Conservation (phyloP, 805 yeast species). For the Sugiyamaella smithiae region DNA sequence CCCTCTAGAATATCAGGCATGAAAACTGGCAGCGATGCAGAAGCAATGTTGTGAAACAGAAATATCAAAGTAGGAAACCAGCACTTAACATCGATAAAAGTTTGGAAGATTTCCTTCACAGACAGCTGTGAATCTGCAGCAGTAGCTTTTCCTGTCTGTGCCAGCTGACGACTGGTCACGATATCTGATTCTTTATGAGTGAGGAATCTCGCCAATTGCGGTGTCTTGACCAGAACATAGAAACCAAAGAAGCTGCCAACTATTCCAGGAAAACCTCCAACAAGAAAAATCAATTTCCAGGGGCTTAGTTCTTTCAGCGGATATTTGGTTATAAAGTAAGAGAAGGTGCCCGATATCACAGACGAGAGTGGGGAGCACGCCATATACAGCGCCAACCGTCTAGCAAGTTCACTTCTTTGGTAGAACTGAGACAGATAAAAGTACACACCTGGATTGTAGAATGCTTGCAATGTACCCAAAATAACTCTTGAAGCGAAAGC, state of each 20-base stretch:
- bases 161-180: conserved; percentile 19
- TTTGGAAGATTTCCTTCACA: conserved; percentile 8
- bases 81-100: conserved; percentile 21
- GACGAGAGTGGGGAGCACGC: conserved; percentile 45
- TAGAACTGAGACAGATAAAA: conserved; percentile 34
- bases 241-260: conserved; percentile 38
- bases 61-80: conserved; percentile 23
- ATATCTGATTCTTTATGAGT: conserved; percentile 38
- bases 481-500: conserved; percentile 42
- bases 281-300: conserved; percentile 46
- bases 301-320: conserved; percentile 37
- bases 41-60: conserved; percentile 22
- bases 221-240: conserved; percentile 33
- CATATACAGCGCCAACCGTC: conserved; percentile 31
- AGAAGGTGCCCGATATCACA: conserved; percentile 56
- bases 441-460: conserved; percentile 33
- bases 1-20: conserved; percentile 47
- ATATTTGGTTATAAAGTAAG: conserved; percentile 37
- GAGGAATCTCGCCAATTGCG: conserved; percentile 49
- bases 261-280: conserved; percentile 44
- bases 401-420: conserved; percentile 29
- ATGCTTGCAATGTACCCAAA: conserved; percentile 38
- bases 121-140: conserved; percentile 10
- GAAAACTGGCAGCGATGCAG: conserved; percentile 44
- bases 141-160: conserved; percentile 21